Base-by-base conservation (phyloP, 768 basidiomycete species). In the Serendipita vermifera region DNA sequence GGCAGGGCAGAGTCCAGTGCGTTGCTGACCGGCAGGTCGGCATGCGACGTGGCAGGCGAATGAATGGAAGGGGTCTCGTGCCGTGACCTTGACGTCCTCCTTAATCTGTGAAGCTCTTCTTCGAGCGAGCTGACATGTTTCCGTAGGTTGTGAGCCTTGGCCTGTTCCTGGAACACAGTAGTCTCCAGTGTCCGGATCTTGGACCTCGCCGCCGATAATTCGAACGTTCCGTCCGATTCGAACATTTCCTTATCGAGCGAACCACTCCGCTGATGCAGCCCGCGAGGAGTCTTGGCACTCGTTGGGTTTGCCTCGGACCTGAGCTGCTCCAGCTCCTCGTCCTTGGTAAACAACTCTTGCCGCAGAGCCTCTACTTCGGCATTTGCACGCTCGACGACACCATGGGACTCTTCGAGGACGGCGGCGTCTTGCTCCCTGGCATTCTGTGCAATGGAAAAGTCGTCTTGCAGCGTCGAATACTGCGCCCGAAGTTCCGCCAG, bases 141-240 rank as follows among this genome's bases (percentile, higher is more conserved):
- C 65, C 87, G 84, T 20, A 87, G 65, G 2, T 74, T 68, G 64
- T 88, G 84, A 14, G 78, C 74, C 55, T 73, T 75, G 38, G 79
- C 80, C 60, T 89, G 83, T 27, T 83, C 81, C 58, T 86, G 78
- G 67, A 85, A 90, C 27, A 83, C 73, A 9, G 75, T 67, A 7
- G 79, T 78, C 68, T 93, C 87, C 62, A 91, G 73, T 3, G 78
- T 76, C 9, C 90, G 80, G 51, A 92, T 83, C 64, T 81, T 80
- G 0, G 85, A 86, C 33, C 86, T 86, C 3, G 88, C 80, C 9
- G 79, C 72, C 33, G 88, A 91, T 5, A 92, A 74, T 58, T 90
- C 88, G 57, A 93, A 76, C 11, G 77, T 75, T 62, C 89, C 85
- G 60, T 87, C 84, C 24, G 82, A 78, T 57, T 77, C 76, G 17